Conservation (phyloP, 2,329 filamentous ascomycete species). For the Cladobotryum mycophilum region DNA sequence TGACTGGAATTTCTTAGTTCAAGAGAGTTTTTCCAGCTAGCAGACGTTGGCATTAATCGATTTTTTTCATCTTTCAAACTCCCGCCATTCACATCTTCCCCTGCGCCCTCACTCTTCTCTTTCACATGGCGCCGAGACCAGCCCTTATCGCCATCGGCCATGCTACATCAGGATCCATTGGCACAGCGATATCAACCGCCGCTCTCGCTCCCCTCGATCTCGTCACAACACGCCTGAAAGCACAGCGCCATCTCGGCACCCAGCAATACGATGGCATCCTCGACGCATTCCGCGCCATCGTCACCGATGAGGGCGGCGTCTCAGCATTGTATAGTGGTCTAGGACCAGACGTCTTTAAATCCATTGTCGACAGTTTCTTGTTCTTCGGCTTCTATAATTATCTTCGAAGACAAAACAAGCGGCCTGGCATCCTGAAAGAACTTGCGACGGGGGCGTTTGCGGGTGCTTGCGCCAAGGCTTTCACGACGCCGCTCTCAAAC, state of each 20-base stretch:
- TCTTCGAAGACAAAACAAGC: slow-evolving; percentile 33
- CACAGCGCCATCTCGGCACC: slow-evolving; percentile 56
- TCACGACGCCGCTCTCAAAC: slow-evolving; percentile 76
- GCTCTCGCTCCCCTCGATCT: slow-evolving; percentile 76
- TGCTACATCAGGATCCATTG: slow-evolving; percentile 71
- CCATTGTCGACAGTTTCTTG: slow-evolving; percentile 69
- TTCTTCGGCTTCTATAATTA: slow-evolving; percentile 78
- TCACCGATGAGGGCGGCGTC: slow-evolving; percentile 61
- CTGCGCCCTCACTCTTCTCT: background rate
- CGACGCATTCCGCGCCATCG: slow-evolving; percentile 67
- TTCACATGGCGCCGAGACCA: slow-evolving; percentile 27
- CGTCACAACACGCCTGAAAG: slow-evolving; percentile 75
- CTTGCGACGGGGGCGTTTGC: slow-evolving; percentile 67
- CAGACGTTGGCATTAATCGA: too few species aligned
- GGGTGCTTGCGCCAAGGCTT: slow-evolving; percentile 65
- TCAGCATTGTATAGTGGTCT: slow-evolving; percentile 64
- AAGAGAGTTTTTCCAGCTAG: too few species aligned
- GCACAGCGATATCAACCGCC: slow-evolving; percentile 72
- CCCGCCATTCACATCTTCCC: background rate
- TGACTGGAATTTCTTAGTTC: too few species aligned
- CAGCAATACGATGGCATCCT: slow-evolving; percentile 57
- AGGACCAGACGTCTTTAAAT: slow-evolving; percentile 58
- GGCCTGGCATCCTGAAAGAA: slow-evolving; percentile 62
- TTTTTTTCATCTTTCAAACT: background rate
- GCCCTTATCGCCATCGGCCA: slow-evolving; percentile 70